Evolutionary conservation across 192 early-diverging fungal genomes (phyloP), one percentile per base, ranked within the genome.

Genomic region (Entomortierella beljakovae): DNA sequence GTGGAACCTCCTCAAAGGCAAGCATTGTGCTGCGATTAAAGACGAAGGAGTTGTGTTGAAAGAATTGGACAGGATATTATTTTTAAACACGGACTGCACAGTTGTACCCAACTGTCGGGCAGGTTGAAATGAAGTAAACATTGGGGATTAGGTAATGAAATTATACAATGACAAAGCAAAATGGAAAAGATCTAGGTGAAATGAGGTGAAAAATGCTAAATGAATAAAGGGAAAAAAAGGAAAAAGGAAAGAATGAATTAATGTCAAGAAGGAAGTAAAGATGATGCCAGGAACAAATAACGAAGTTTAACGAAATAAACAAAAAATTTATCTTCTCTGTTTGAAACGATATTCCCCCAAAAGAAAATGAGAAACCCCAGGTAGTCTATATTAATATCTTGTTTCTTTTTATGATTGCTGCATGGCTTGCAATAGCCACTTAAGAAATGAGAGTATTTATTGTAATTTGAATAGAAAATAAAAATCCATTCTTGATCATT

Each of bases 51-150:
- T 33, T 23, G 64, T 46, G 38, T 52, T 43, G 16, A 46, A 56
- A 65, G 52, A 15, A 51, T 23, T 15, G 63, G 23, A 18, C 48
- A 22, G 3, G 61, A 6, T 18, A 23, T 23, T 49, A 16, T 6
- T 54, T 20, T 28, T 64, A 56, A 58, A 3, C 42, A 55, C 2
- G 18, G 32, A 28, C 43, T 57, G 55, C 43, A 32, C 53, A 16
- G 56, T 56, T 26, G 29, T 50, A 28, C 11, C 62, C 20, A 64
- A 34, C 25, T 33, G 57, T 43, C 67, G 56, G 23, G 55, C 52
- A n/a, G 67, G 53, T 23, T 61, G 58, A 1, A 52, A 57, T 52
- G 57, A 52, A 33, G 43, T n/a, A n/a, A n/a, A n/a, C n/a, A n/a
- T n/a, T n/a, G 49, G 37, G 54, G 53, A 29, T n/a, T 32, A 53